Percentiles rank a stretch among this genome's conserved stretches.
phyloP scores from a whole-genome alignment of 2,329 filamentous ascomycete genomes.

The Neofusicoccum kwambonambiense region DNA sequence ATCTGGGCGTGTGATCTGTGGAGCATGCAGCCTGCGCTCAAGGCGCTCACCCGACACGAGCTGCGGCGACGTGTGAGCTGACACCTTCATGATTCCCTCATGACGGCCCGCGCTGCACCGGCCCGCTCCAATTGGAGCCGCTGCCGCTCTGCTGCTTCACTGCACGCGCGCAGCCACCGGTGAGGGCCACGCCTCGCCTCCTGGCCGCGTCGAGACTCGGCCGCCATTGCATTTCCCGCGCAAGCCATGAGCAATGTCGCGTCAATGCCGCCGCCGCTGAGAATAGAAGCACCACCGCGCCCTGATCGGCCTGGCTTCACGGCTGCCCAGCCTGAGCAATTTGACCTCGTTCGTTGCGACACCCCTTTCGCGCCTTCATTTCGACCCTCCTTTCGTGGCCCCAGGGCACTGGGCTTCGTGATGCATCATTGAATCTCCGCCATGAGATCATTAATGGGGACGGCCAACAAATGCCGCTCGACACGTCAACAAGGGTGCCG shows the following conservation, averaged over 20 bases:
- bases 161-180: background rate
- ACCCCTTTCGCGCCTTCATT: too few relatives aligned
- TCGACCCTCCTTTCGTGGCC: background rate
- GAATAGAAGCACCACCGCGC: conserved; percentile 9
- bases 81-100: conserved; percentile 14
- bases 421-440: too few relatives aligned
- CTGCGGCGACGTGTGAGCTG: conserved; percentile 1
- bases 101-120: background rate
- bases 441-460: conserved; percentile 4
- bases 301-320: conserved; percentile 1
- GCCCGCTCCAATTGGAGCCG: conserved; percentile 9
- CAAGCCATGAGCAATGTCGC: background rate
- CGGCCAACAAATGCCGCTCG: conserved; percentile 12
- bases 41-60: conserved; percentile 4
- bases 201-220: background rate
- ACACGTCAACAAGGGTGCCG: conserved; percentile 11
- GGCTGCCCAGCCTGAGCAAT: background rate
- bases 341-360: background rate
- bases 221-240: conserved; percentile 1
- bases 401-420: background rate
- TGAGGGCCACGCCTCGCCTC: background rate
- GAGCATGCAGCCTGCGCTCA: background rate
- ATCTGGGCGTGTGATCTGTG: conserved; percentile 11
- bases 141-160: background rate
- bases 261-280: conserved; percentile 6